phyloP scores from a whole-genome alignment of 208 protist species.

The Wallacemonas sp. region DNA sequence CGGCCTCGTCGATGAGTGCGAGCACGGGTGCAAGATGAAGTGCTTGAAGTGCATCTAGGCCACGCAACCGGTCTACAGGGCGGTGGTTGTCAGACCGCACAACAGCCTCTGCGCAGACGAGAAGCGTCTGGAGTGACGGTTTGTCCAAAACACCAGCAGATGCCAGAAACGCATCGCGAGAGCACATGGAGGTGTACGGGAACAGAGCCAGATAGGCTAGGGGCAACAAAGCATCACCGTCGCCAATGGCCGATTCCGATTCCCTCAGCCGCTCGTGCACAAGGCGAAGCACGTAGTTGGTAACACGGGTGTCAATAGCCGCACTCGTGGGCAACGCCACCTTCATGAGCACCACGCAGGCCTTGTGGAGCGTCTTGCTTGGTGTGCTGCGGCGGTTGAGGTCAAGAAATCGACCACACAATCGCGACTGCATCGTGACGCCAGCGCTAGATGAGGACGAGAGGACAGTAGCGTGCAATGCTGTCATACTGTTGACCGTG shows the following conservation, averaged over 20 bases:
- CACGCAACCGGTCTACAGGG: neutral
- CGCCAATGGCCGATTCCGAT: neutral
- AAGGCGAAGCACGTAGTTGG: conserved; percentile 38
- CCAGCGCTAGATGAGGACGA: neutral
- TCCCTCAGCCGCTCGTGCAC: conserved; percentile 17
- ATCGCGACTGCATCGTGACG: conserved; percentile 26
- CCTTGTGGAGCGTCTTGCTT: conserved; percentile 49
- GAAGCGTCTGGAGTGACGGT: neutral
- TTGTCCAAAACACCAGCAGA: neutral
- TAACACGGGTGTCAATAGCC: neutral
- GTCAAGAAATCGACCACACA: conserved; percentile 29
- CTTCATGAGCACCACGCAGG: conserved; percentile 56
- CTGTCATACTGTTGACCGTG: conserved; percentile 38
- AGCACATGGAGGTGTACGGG: conserved; percentile 20
- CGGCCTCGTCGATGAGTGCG: neutral
- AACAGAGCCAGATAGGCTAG: conserved; percentile 58
- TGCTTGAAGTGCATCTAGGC: conserved; percentile 24
- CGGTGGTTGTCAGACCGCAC: neutral
- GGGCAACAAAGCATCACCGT: conserved; percentile 33
- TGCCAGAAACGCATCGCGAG: neutral
- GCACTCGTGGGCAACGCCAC: conserved; percentile 21
- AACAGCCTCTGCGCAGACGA: conserved; percentile 3
- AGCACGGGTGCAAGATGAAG: conserved; percentile 21
- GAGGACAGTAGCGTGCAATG: conserved; percentile 32
- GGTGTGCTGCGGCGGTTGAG: neutral